Conservation (phyloP, 176 grass and related monocot species). For the Neostapfia colusana region DNA sequence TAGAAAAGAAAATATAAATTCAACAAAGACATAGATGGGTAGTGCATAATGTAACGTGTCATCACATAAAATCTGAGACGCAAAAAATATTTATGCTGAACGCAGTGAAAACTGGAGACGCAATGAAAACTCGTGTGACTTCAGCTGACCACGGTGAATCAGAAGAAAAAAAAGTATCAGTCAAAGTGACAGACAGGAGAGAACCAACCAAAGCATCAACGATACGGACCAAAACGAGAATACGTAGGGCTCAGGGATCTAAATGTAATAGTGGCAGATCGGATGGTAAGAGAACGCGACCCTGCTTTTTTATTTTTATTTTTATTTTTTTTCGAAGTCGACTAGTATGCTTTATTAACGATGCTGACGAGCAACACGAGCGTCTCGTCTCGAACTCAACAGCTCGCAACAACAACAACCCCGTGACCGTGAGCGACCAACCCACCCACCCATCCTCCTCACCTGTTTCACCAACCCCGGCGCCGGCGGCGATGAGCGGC, state of each 20-base stretch:
- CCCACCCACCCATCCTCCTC: not conserved
- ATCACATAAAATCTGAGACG: too few relatives aligned
- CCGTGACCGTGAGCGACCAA: conserved; percentile 27
- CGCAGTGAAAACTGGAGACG: too few relatives aligned
- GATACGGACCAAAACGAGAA: rapidly evolving
- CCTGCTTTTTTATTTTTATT: too few relatives aligned
- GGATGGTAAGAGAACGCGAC: not conserved
- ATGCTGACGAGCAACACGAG: not conserved
- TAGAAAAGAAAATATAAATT: too few relatives aligned
- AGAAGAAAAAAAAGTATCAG: not conserved
- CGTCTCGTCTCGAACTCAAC: conserved; percentile 4
- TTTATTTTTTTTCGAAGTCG: too few relatives aligned
- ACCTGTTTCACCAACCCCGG: conserved; percentile 32
- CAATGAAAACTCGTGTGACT: not conserved
- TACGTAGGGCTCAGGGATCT: rapidly evolving
- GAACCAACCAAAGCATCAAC: not conserved
- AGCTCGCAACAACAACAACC: conserved; percentile 43
- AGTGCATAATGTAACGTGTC: too few relatives aligned
- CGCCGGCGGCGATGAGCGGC: conserved; percentile 41
- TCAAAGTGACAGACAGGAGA: not conserved
- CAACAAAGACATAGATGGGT: too few relatives aligned
- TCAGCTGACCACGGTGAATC: not conserved
- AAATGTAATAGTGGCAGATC: not conserved
- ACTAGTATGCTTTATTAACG: too few relatives aligned
- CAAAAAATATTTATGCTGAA: too few relatives aligned